These are phyloP conservation scores for Aureobasidium sp. DNA, from an alignment of 2,329 filamentous ascomycete species.

Conservation along the genomic window DNA sequence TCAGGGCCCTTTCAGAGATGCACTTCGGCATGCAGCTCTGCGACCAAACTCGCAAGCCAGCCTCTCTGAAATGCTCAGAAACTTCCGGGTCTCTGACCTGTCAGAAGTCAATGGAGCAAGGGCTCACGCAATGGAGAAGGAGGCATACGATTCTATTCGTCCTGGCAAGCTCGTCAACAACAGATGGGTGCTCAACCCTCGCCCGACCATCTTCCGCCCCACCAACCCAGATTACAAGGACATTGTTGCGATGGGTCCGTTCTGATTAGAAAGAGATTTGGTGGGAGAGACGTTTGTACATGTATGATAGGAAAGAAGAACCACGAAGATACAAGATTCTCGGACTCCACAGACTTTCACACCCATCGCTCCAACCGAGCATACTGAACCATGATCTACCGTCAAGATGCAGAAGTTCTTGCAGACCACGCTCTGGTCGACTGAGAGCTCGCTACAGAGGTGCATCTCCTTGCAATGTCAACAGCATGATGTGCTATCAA, in stretches of 20 bases:
- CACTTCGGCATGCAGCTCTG: background rate
- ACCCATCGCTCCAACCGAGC: background rate
- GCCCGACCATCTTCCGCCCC: background rate
- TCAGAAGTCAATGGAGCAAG: background rate
- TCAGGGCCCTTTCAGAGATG: background rate
- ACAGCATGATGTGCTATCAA: background rate
- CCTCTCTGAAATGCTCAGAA: background rate
- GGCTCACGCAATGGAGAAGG: background rate
- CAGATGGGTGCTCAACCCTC: background rate
- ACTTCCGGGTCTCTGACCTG: background rate
- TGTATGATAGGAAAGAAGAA: background rate
- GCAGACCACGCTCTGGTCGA: no score
- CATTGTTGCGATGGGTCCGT: background rate
- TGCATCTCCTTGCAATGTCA: no score
- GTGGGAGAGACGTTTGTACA: background rate
- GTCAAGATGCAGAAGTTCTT: no score
- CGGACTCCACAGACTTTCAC: background rate
- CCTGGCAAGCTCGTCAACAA: background rate
- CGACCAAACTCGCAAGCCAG: background rate
- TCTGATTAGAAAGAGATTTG: background rate
- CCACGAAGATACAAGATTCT: background rate
- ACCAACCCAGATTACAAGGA: background rate
- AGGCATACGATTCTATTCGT: background rate
- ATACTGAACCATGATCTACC: no score
- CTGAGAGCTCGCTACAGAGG: no score